A percentile compares a stretch with the other conserved stretches of the same genome.
Conservation (phyloP, 2,329 filamentous ascomycete species). For the Claviceps africana region DNA sequence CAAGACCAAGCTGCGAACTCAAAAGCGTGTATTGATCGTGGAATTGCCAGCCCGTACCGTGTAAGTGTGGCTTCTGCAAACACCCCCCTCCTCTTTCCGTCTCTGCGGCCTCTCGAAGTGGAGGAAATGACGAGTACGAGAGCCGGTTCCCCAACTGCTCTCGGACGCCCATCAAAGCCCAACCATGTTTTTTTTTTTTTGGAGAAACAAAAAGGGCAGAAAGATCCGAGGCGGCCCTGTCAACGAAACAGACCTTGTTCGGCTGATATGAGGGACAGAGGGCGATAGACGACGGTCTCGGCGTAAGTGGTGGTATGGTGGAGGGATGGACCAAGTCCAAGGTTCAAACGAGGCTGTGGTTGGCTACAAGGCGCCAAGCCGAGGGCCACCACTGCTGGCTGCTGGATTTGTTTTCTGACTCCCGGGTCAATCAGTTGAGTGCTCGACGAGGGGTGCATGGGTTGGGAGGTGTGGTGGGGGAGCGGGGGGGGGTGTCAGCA, state of each 20-base stretch:
- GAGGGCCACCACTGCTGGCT: slow-evolving; percentile 8
- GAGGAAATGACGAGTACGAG: slow-evolving; percentile 1
- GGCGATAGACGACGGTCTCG: slow-evolving; percentile 11
- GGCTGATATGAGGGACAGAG: slow-evolving; percentile 10
- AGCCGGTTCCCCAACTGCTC: slow-evolving; percentile 2
- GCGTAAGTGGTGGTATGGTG: slow-evolving; percentile 8
- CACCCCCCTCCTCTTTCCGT: slow-evolving; percentile 3
- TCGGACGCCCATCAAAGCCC: slow-evolving; percentile 6
- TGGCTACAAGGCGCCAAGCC: slow-evolving; percentile 8
- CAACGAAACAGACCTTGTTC: slow-evolving; percentile 8
- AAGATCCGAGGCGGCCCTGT: slow-evolving; percentile 6
- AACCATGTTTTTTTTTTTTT: slow-evolving; percentile 16
- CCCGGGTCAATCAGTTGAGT: slow-evolving; percentile 4
- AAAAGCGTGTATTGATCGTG: slow-evolving; percentile 1
- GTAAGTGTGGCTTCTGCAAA: slow-evolving; percentile 5
- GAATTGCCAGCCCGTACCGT: neutral
- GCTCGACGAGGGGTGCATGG: slow-evolving; percentile 5
- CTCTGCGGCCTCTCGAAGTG: neutral
- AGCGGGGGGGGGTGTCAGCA: slow-evolving; percentile 2
- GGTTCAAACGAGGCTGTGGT: slow-evolving; percentile 11
- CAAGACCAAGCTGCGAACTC: neutral
- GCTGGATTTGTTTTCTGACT: slow-evolving; percentile 7
- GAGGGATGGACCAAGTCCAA: slow-evolving; percentile 11
- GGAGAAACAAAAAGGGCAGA: slow-evolving; percentile 8
- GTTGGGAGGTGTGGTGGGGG: neutral